Conservation (phyloP, 169 alveolate species). For the Eimeria sp. region DNA sequence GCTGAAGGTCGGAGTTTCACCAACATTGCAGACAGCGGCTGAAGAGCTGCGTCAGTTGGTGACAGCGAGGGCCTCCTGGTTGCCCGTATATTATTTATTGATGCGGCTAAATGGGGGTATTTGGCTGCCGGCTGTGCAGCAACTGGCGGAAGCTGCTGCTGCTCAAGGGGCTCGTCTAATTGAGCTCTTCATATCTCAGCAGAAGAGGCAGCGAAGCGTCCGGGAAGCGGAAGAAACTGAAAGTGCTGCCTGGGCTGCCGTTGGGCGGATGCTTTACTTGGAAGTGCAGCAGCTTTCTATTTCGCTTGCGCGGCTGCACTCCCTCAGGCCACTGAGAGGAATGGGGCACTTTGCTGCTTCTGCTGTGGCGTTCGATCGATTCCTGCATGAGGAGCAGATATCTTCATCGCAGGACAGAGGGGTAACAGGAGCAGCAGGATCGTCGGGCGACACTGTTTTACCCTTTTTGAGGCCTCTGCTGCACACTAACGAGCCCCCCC, state of each 20-base stretch:
- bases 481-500: conserved; percentile 54
- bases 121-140: conserved; percentile 71
- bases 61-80: conserved; percentile 45
- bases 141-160: conserved; percentile 61
- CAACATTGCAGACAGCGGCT: not conserved
- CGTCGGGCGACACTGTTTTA: not conserved
- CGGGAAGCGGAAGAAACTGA: not conserved
- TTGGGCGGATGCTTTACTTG: conserved; percentile 37
- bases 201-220: not conserved
- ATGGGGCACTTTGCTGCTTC: conserved; percentile 40
- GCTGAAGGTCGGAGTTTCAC: not conserved
- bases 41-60: conserved; percentile 55
- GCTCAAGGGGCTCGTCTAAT: conserved; percentile 33
- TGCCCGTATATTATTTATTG: conserved; percentile 33
- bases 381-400: not conserved
- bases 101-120: conserved; percentile 45
- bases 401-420: not conserved
- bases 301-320: conserved; percentile 45
- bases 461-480: conserved; percentile 31
- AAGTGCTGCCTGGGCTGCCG: conserved; percentile 52
- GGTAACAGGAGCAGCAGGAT: conserved; percentile 2
- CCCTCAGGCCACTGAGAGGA: conserved; percentile 52
- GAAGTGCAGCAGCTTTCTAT: conserved; percentile 47
- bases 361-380: conserved; percentile 57
- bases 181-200: conserved; percentile 35